Conservation (phyloP, 2,329 filamentous ascomycete species). For the Colletotrichum tropicicola region DNA sequence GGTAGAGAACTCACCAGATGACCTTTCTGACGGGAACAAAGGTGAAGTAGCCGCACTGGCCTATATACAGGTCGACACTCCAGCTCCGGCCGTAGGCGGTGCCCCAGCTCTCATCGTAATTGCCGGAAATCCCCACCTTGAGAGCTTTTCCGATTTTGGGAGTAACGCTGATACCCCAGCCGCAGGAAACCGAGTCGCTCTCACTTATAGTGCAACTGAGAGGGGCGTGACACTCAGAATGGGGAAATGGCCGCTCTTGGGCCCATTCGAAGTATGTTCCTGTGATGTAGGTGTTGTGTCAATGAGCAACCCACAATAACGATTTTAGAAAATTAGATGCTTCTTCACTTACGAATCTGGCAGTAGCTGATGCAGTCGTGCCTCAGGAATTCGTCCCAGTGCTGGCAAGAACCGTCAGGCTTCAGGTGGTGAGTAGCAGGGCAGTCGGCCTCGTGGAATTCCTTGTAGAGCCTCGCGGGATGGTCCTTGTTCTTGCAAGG, state of each 20-base stretch:
- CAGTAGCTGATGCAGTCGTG: neutral
- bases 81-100: neutral
- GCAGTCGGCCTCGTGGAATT: neutral
- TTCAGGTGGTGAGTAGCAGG: neutral
- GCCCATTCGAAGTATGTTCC: conserved; percentile 35
- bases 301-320: neutral
- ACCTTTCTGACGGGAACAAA: conserved; percentile 27
- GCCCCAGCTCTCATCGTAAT: conserved; percentile 3
- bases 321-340: rapidly evolving
- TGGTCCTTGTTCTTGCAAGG: neutral
- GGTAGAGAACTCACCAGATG: neutral
- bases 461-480: neutral
- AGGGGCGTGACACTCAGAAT: conserved; percentile 43
- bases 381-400: neutral
- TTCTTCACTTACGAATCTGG: neutral
- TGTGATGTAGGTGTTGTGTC: neutral
- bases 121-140: conserved; percentile 35
- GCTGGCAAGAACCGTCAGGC: neutral
- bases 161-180: conserved; percentile 41
- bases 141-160: conserved; percentile 34
- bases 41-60: conserved; percentile 31
- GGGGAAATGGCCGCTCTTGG: conserved; percentile 44
- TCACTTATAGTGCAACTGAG: conserved; percentile 38
- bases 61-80: neutral
- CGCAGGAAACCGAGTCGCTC: conserved; percentile 38